Conservation (phyloP, 2,329 filamentous ascomycete genomes). For the Penicillium corylophilum region DNA sequence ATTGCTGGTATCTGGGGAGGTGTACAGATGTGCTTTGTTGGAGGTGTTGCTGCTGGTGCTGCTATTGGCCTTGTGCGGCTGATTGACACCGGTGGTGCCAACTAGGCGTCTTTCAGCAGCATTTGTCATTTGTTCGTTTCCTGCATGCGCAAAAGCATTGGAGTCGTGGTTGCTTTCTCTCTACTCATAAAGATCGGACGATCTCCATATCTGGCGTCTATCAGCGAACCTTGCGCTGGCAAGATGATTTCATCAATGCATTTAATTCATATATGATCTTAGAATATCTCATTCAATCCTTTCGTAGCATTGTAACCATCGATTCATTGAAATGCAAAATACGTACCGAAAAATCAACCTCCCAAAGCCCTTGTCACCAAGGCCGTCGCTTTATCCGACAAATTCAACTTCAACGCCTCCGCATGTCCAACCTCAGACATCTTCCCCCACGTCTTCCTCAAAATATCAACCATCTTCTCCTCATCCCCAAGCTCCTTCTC, state of each 20-base stretch:
- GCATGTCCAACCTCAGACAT: constrained; percentile 64
- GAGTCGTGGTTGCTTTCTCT: constrained; percentile 1
- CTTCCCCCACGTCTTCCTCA: constrained; percentile 74
- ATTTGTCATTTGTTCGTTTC: constrained; percentile 1
- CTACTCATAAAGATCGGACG: neutral
- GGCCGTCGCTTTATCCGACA: constrained; percentile 61
- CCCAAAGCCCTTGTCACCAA: constrained; percentile 64
- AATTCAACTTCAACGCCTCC: constrained; percentile 64
- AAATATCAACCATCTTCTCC: constrained; percentile 70
- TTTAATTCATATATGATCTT: neutral
- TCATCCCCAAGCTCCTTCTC: constrained; percentile 68
- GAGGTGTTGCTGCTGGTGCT: constrained; percentile 64
- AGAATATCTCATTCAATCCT: neutral
- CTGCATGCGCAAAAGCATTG: constrained; percentile 9
- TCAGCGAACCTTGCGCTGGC: neutral
- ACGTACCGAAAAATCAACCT: too few relatives aligned
- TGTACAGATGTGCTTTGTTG: constrained; percentile 64
- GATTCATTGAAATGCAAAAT: too few relatives aligned
- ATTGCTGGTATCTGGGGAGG: constrained; percentile 59
- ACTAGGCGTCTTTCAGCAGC: neutral
- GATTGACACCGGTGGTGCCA: constrained; percentile 44
- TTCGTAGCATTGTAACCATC: too few relatives aligned
- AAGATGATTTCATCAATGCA: neutral
- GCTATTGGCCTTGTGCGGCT: constrained; percentile 62
- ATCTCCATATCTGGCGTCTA: neutral